Base-by-base conservation (phyloP, 352 stramenopile genomes). In the Phytophthora cactorum region DNA sequence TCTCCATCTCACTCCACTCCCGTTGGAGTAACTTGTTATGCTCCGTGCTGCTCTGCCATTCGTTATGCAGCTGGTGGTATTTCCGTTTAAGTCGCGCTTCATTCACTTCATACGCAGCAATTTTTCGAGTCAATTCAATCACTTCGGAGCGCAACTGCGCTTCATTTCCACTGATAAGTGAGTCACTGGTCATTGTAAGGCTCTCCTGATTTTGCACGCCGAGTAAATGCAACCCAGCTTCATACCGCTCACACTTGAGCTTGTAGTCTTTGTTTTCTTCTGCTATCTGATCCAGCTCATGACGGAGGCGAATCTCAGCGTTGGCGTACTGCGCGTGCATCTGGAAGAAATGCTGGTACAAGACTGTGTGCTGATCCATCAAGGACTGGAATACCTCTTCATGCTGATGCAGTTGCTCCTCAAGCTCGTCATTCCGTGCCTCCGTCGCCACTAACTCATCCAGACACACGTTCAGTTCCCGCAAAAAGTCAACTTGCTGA, bases 1-100 rank as follows among this genome's bases (percentile, higher is more conserved):
- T 89, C 60, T 97, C 89, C 77, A 97, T 92, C 50, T 97, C 89
- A 4, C 96, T 70, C 77, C 93, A 92, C 51, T 97, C 89, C 27
- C 70, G 54, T 52, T 96, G 78, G 4, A 92, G 49, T 17, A 81
- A 52, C 5, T 61, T 58, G 8, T 77, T 78, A 9, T 72, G 76
- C 1, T 75, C 46, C 3, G 70, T 66, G 17, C 72, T 74, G 10
- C 59, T 75, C 4, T 54, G 62, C 47, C 88, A 76, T 46, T 92
- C 73, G 10, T 63, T 69, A 34, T 89, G 60, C 11, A 95, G 57
- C 11, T 88, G 63, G n/a, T 78, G 54, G 38, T 80, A 82, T 52
- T 90, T 76, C 9, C 92, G 77, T 31, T 91, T 91, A 7, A 94
- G 74, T 17, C 81, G 77, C 12, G 84, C 72, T 60, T 95, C 84